Evolutionary conservation across 164 flowering plant genomes (phyloP).

Genomic region (Chimonanthus salicifolius): DNA sequence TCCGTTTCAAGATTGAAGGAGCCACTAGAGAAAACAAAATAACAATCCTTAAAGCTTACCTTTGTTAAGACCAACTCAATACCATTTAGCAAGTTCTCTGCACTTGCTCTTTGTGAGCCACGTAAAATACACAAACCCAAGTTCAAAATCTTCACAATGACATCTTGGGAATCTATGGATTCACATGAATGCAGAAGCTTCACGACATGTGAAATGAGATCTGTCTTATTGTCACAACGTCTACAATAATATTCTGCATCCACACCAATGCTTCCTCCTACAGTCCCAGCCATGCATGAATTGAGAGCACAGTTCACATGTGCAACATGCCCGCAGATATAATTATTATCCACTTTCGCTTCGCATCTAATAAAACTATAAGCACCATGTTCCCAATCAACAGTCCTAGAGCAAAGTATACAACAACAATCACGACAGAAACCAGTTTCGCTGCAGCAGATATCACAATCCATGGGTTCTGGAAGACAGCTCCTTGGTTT

Average conservation of each 20-base stretch:
- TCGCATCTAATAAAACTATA: conserved; percentile 70
- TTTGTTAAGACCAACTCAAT: conserved; percentile 36
- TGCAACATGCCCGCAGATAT: conserved; percentile 71
- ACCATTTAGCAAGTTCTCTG: conserved; percentile 32
- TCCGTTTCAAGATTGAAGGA: neutral
- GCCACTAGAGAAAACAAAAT: neutral
- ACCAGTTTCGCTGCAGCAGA: conserved; percentile 36
- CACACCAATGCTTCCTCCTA: conserved; percentile 72
- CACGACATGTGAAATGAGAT: conserved; percentile 52
- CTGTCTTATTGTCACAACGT: conserved; percentile 76
- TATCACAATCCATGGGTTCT: conserved; percentile 53
- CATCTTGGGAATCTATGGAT: conserved; percentile 41
- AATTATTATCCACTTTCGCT: conserved; percentile 34
- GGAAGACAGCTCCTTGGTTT: conserved; percentile 20
- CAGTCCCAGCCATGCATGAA: conserved; percentile 80
- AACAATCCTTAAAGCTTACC: conserved; percentile 28
- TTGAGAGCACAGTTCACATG: conserved; percentile 79
- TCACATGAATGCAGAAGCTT: conserved; percentile 42
- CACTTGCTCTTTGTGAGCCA: conserved; percentile 43
- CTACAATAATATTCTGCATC: conserved; percentile 86
- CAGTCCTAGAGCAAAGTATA: conserved; percentile 53
- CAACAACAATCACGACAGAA: conserved; percentile 55
- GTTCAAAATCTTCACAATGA: conserved; percentile 49
- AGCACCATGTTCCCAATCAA: conserved; percentile 21
- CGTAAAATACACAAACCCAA: conserved; percentile 53